A percentile compares a stretch with the other conserved stretches of the same genome.
These are phyloP conservation scores for Cicer bijugum DNA, from an alignment of 306 rosid genomes.

Conservation along the genomic window DNA sequence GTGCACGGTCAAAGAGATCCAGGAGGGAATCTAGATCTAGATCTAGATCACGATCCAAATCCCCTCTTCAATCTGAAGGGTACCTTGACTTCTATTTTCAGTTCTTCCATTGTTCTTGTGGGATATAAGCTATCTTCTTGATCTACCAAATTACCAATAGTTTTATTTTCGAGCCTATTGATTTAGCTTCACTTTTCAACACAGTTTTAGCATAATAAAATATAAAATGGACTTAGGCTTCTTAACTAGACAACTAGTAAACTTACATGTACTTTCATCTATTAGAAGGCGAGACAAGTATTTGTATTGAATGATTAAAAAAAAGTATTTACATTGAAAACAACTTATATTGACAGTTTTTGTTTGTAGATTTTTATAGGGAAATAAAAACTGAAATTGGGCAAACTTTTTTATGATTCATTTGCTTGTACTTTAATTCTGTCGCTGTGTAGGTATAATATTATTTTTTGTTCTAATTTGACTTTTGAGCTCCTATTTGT, in stretches of 20 bases:
- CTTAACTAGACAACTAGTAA: not conserved
- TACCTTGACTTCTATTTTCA: slow-evolving; percentile 38
- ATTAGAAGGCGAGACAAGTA: not conserved
- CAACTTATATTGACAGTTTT: slow-evolving; percentile 16
- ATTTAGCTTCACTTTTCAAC: slow-evolving; percentile 14
- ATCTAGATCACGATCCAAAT: slow-evolving; percentile 64
- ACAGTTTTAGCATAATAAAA: slow-evolving; percentile 19
- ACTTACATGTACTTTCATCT: not conserved
- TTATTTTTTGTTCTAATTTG: slow-evolving; percentile 6
- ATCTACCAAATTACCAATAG: not conserved
- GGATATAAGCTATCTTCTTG: slow-evolving; percentile 15
- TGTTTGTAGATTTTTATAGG: slow-evolving; percentile 8
- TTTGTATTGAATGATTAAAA: too few species aligned
- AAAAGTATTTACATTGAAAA: not conserved
- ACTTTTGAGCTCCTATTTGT: slow-evolving; percentile 3
- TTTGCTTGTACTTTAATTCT: slow-evolving; percentile 24
- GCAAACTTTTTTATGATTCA: slow-evolving; percentile 7
- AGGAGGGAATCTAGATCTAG: slow-evolving; percentile 49
- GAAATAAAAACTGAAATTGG: not conserved
- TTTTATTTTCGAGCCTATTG: slow-evolving; percentile 22
- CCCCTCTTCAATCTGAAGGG: slow-evolving; percentile 65
- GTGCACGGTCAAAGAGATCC: slow-evolving; percentile 56
- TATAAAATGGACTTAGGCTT: slow-evolving; percentile 13
- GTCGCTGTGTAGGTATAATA: not conserved
- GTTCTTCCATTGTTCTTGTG: slow-evolving; percentile 24